A percentile compares a stretch with the other conserved stretches of the same genome.
phyloP scores from a whole-genome alignment of 1,284 basidiomycete genomes.

The Ceratobasidium theobromae region DNA sequence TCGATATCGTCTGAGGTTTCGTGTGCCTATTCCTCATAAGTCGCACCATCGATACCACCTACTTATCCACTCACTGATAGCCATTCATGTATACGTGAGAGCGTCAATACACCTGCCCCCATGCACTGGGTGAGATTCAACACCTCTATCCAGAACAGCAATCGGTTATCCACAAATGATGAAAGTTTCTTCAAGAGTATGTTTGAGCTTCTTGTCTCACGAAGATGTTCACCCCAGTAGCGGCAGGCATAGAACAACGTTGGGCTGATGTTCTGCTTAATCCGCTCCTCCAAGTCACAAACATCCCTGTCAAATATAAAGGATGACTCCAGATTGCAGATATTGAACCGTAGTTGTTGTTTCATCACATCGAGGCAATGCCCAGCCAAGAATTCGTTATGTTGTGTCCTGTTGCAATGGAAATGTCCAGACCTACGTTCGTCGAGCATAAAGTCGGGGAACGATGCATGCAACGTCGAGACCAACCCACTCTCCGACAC shows the following conservation, averaged over 20 bases:
- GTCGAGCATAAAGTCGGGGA: too few relatives aligned
- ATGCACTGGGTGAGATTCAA: background rate
- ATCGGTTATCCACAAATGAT: background rate
- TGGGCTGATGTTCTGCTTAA: background rate
- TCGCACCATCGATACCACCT: too few relatives aligned
- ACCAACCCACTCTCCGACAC: background rate
- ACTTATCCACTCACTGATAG: too few relatives aligned
- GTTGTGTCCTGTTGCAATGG: background rate
- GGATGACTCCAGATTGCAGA: background rate
- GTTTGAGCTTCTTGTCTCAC: background rate
- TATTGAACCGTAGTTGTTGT: background rate
- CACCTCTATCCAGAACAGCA: too few relatives aligned
- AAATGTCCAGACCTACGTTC: background rate
- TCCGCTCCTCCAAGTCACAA: background rate
- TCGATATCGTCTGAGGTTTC: background rate
- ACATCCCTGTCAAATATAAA: slow-evolving; percentile 2
- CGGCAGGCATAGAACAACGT: slow-evolving; percentile 6
- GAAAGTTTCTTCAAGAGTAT: background rate
- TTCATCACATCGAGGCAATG: background rate
- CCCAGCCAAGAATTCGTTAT: background rate
- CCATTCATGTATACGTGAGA: too few relatives aligned
- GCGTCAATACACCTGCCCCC: too few relatives aligned
- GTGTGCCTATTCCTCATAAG: background rate
- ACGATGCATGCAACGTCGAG: too few relatives aligned
- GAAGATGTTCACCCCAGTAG: background rate